These are phyloP conservation scores for Euclidium syriacum DNA, from an alignment of 345 rosid genomes.

Conservation along the genomic window DNA sequence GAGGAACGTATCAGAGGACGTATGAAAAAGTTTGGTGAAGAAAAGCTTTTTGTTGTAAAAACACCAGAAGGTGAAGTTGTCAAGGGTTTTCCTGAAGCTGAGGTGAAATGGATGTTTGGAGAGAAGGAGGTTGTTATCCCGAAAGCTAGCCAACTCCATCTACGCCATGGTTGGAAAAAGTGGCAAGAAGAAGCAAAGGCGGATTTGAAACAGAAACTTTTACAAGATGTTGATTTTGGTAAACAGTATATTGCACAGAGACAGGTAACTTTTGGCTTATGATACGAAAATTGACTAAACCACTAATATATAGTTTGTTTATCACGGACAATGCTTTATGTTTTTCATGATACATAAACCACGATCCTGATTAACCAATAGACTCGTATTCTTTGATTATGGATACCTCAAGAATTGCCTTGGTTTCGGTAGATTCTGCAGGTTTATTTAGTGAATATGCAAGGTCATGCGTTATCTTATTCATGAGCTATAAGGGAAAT, in stretches of 20 bases:
- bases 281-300: slow-evolving; percentile 1
- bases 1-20: slow-evolving; percentile 60
- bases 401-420: not conserved
- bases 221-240: slow-evolving; percentile 80
- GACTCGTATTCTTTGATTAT: not conserved
- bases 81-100: slow-evolving; percentile 85
- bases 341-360: slow-evolving; percentile 2
- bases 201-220: slow-evolving; percentile 58
- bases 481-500: not conserved
- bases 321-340: not conserved
- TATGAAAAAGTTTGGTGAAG: slow-evolving; percentile 72
- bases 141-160: slow-evolving; percentile 63
- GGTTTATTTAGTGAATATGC: not conserved
- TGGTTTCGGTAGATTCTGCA: slow-evolving; percentile 12
- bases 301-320: not conserved
- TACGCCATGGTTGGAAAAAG: slow-evolving; percentile 90
- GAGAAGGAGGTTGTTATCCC: slow-evolving; percentile 83
- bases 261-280: slow-evolving; percentile 51
- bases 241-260: slow-evolving; percentile 62
- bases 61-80: slow-evolving; percentile 71
- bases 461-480: not conserved
- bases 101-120: slow-evolving; percentile 94
- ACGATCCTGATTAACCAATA: not conserved
- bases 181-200: slow-evolving; percentile 93
- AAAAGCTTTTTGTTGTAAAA: slow-evolving; percentile 57